These are phyloP conservation scores for Aurantiochytrium sp. DNA, from an alignment of 108 stramenopile species.

Conservation along the genomic window DNA sequence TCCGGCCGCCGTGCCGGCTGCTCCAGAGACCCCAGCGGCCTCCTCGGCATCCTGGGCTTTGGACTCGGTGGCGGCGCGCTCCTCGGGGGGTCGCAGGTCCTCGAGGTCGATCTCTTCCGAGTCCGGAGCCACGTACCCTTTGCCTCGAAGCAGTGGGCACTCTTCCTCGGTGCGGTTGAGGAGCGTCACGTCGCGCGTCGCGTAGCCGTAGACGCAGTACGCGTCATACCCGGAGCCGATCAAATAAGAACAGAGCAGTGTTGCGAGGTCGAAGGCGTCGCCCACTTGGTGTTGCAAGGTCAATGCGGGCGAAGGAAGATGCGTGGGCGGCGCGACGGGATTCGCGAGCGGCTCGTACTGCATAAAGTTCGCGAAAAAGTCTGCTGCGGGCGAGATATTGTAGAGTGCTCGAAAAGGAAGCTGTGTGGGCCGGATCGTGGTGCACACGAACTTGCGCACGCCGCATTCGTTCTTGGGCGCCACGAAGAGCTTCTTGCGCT, in stretches of 20 bases:
- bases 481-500: slow-evolving; percentile 50
- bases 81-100: neutral
- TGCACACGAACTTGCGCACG: slow-evolving; percentile 66
- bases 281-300: slow-evolving; percentile 61
- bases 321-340: slow-evolving; percentile 39
- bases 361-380: slow-evolving; percentile 63
- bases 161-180: slow-evolving; percentile 36
- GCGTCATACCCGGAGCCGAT: slow-evolving; percentile 76
- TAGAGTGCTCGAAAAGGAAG: slow-evolving; percentile 64
- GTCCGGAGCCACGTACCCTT: neutral
- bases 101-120: neutral
- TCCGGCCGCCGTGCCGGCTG: neutral
- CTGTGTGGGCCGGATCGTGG: slow-evolving; percentile 65
- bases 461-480: slow-evolving; percentile 56
- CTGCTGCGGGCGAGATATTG: slow-evolving; percentile 47
- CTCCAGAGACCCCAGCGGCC: neutral
- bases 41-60: neutral
- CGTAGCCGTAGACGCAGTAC: slow-evolving; percentile 65
- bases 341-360: slow-evolving; percentile 69
- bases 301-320: slow-evolving; percentile 48
- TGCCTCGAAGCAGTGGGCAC: neutral
- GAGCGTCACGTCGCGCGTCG: slow-evolving; percentile 49
- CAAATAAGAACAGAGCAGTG: slow-evolving; percentile 59
- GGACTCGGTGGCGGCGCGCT: neutral
- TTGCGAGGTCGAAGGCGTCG: slow-evolving; percentile 67